A percentile compares a stretch with the other conserved stretches of the same genome.
Evolutionary conservation across 495 filamentous ascomycete species (phyloP).

Genomic region (Astrothelium macrocarpum): DNA sequence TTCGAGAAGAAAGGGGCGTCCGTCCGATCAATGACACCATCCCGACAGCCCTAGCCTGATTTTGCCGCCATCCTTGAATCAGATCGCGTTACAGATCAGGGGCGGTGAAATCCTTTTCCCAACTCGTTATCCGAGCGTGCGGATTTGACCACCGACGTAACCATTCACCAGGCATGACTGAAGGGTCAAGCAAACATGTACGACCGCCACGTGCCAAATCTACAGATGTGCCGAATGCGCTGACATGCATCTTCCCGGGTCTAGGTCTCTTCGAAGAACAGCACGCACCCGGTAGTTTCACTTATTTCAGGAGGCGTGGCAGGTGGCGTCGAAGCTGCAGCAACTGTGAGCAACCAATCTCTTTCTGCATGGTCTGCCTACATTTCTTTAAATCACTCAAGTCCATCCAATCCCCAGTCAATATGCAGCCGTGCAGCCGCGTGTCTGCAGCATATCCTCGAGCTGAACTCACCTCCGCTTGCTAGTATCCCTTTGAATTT

Average conservation of each 20-base stretch:
- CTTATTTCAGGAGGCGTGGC: conserved; percentile 21
- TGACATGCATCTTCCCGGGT: neutral
- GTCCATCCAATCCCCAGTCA: neutral
- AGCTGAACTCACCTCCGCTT: neutral
- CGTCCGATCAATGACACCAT: conserved; percentile 6
- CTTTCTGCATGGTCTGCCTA: neutral
- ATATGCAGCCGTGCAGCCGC: neutral
- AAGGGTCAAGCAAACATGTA: neutral
- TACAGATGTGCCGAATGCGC: too few relatives aligned
- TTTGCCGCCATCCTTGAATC: conserved; percentile 1
- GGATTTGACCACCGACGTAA: too few relatives aligned
- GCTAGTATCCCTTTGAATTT: conserved; percentile 57
- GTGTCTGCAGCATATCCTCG: neutral
- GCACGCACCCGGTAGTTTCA: conserved; percentile 21
- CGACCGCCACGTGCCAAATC: conserved; percentile 1
- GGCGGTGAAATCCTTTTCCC: neutral
- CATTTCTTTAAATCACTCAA: neutral
- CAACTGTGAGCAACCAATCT: conserved; percentile 15
- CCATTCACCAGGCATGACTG: neutral
- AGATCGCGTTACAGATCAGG: neutral
- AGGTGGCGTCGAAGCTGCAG: conserved; percentile 19
- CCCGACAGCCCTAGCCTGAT: conserved; percentile 1
- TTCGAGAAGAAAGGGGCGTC: neutral
- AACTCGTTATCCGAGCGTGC: neutral
- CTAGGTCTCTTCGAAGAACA: conserved; percentile 11